Evolutionary conservation across 257 asterid species (phyloP).

Genomic region (Plectranthus barbatus): DNA sequence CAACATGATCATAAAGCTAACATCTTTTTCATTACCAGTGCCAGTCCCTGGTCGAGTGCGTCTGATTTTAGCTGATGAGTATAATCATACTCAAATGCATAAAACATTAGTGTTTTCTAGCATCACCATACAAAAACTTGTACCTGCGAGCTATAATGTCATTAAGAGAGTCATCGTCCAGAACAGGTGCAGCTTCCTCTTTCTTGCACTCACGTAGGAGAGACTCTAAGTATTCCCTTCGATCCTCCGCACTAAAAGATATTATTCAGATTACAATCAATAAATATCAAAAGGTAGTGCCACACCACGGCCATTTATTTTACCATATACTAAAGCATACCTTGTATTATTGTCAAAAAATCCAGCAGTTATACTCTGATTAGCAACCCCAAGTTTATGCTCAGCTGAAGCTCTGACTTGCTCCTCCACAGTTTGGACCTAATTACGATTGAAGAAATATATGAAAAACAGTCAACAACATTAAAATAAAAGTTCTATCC

Average conservation of each 20-base stretch:
- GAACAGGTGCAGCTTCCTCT: conserved; percentile 92
- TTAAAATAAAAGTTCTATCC: background rate
- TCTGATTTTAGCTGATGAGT: background rate
- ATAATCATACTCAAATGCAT: background rate
- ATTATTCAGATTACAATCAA: conserved; percentile 10
- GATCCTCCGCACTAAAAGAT: conserved; percentile 88
- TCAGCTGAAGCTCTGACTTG: conserved; percentile 99
- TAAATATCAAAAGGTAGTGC: conserved; percentile 1
- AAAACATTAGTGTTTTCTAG: background rate
- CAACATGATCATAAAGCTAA: background rate
- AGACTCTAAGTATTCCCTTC: conserved; percentile 97
- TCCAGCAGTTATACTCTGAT: conserved; percentile 99
- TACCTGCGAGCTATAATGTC: conserved; percentile 94
- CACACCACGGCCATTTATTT: conserved; percentile 1
- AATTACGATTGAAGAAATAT: conserved; percentile 17
- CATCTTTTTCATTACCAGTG: background rate
- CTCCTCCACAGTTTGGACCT: conserved; percentile 99
- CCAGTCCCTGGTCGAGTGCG: background rate
- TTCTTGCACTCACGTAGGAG: conserved; percentile 94
- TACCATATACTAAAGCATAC: conserved; percentile 26
- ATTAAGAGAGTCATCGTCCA: conserved; percentile 93
- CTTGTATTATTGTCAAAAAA: conserved; percentile 97
- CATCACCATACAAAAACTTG: conserved; percentile 3
- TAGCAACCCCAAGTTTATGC: conserved; percentile 99
- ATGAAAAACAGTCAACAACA: conserved; percentile 1